Conservation (phyloP, 2,329 filamentous ascomycete species). For the Lachnellula suecica region DNA sequence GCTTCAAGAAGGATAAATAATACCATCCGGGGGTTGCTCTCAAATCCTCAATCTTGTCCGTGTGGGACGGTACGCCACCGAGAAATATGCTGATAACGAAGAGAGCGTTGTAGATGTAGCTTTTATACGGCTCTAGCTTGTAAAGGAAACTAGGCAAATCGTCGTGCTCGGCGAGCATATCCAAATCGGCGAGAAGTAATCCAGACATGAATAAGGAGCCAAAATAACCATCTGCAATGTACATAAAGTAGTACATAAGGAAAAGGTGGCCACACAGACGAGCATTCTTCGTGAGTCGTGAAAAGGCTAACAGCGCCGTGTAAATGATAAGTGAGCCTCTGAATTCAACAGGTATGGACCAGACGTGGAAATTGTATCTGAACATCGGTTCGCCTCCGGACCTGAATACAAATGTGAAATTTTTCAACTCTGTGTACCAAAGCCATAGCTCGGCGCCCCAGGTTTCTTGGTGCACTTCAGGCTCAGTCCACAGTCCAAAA, state of each 20-base stretch:
- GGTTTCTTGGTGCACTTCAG: conserved; percentile 16
- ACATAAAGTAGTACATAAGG: conserved; percentile 63
- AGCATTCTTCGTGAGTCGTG: conserved; percentile 50
- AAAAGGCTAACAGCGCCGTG: conserved; percentile 53
- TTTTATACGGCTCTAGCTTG: conserved; percentile 46
- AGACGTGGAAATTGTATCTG: conserved; percentile 57
- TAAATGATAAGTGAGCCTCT: conserved; percentile 63
- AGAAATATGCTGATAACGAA: conserved; percentile 54
- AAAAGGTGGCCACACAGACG: conserved; percentile 52
- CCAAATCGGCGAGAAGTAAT: conserved; percentile 61
- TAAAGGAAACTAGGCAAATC: conserved; percentile 51
- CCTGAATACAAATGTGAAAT: conserved; percentile 66
- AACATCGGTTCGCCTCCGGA: conserved; percentile 55
- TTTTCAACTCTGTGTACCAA: conserved; percentile 54
- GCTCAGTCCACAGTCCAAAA: conserved; percentile 27
- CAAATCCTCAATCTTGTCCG: conserved; percentile 45
- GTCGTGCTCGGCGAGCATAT: conserved; percentile 48
- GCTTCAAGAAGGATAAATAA: conserved; percentile 35
- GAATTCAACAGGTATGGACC: conserved; percentile 57
- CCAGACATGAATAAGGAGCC: conserved; percentile 59
- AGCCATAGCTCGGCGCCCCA: conserved; percentile 27
- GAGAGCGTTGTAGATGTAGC: conserved; percentile 49
- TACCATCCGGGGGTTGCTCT: conserved; percentile 50
- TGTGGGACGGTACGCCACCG: conserved; percentile 57
- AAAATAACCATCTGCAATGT: conserved; percentile 63